These are phyloP conservation scores for Lactifluus echinatus DNA, from an alignment of 768 basidiomycete species.

Conservation along the genomic window DNA sequence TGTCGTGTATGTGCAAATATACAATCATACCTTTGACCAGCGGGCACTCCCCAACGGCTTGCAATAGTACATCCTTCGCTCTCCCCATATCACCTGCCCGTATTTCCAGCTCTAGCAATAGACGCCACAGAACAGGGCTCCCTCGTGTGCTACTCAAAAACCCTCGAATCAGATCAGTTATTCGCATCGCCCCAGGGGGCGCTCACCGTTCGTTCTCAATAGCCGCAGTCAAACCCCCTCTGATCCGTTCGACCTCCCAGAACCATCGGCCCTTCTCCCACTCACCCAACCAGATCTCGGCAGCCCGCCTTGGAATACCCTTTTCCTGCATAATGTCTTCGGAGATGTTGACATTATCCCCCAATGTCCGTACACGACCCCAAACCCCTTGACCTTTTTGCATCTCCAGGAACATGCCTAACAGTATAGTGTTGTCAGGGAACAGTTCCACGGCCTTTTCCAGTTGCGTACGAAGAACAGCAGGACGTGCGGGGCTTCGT, in stretches of 20 bases:
- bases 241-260: conserved; percentile 59
- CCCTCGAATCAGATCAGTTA: conserved; percentile 5
- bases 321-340: conserved; percentile 38
- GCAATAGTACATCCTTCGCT: conserved; percentile 67
- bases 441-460: conserved; percentile 47
- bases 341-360: conserved; percentile 36
- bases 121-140: conserved; percentile 61
- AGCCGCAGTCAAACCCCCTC: conserved; percentile 53
- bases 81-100: conserved; percentile 44
- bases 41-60: conserved; percentile 69
- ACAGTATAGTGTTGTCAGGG: conserved; percentile 60
- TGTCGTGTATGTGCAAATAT: neutral
- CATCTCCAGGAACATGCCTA: conserved; percentile 68
- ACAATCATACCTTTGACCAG: conserved; percentile 53
- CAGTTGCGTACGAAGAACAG: conserved; percentile 47
- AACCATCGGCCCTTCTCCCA: conserved; percentile 72
- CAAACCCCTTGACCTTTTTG: conserved; percentile 73
- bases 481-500: conserved; percentile 49
- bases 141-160: conserved; percentile 44
- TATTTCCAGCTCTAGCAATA: conserved; percentile 74
- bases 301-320: conserved; percentile 46
- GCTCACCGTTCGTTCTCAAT: conserved; percentile 60
- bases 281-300: conserved; percentile 73
- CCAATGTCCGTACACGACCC: conserved; percentile 54
- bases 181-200: neutral